Base-by-base conservation (phyloP, 1,284 basidiomycete genomes). In the Rhizoctonia solani region DNA sequence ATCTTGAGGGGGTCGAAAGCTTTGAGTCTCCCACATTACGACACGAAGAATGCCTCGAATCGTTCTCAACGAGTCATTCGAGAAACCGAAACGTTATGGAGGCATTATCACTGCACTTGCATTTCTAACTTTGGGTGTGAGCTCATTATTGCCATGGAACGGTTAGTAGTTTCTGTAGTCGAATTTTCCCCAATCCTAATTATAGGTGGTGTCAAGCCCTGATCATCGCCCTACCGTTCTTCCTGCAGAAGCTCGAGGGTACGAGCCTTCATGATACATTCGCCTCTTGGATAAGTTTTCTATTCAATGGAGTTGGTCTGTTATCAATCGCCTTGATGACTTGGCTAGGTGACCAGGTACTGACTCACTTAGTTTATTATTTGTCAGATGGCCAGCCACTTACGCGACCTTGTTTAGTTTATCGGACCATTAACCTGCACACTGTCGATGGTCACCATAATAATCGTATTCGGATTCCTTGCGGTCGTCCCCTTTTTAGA, bases 71-170 rank as follows among this genome's bases (percentile, higher is more conserved):
- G n/a, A n/a, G n/a, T n/a, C n/a, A n/a, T n/a, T n/a, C n/a, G n/a
- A n/a, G n/a, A n/a, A n/a, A n/a, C n/a, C n/a, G n/a, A n/a, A n/a
- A n/a, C n/a, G n/a, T n/a, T n/a, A n/a, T n/a, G n/a, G n/a, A n/a
- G n/a, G n/a, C n/a, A n/a, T n/a, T n/a, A n/a, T 16, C 37, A 16
- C 37, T 39, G 9, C 37, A 25, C 8, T 49, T 9, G n/a, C 44
- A 8, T 59, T 59, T 23, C 3, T 59, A 13, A 76, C 88, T n/a
- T 76, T 91, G n/a, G 89, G 89, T 5, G 86, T 85, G 71, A 86
- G 88, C 14, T 82, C 87, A 1, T 80, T 92, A 8, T 77, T 92
- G 5, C 87, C 89, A 66, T 92, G 90, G 90, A 91, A 91, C 74
- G 88, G 89, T 90, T 72, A 71, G 82, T 77, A 32, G n/a, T 25